Percentiles rank a stretch among this genome's conserved stretches.
These are phyloP conservation scores for Arachis monticola DNA, from an alignment of 331 rosid genomes.

Conservation along the genomic window DNA sequence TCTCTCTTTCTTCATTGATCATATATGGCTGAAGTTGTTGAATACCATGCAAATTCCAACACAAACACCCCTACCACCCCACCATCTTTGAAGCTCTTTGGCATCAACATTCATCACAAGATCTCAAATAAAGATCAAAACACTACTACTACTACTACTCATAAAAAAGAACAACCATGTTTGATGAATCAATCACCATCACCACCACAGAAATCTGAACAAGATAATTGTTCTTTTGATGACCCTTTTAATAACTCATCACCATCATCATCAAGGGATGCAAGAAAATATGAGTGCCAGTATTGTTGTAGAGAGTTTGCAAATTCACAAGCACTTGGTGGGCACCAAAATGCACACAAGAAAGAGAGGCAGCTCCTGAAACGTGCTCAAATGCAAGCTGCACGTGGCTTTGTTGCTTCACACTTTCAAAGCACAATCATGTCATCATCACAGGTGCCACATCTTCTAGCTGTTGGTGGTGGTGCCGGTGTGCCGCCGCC, in stretches of 20 bases:
- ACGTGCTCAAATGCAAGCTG: slow-evolving; percentile 62
- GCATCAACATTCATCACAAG: slow-evolving; percentile 52
- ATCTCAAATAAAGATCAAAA: slow-evolving; percentile 21
- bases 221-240: slow-evolving; percentile 12
- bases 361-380: slow-evolving; percentile 67
- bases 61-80: background rate
- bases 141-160: no score
- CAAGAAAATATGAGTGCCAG: slow-evolving; percentile 64
- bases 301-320: slow-evolving; percentile 65
- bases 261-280: background rate
- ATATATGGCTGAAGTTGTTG: slow-evolving; percentile 39
- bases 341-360: slow-evolving; percentile 82
- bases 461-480: background rate
- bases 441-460: slow-evolving; percentile 26
- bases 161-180: slow-evolving; percentile 9
- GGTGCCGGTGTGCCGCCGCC: background rate
- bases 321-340: slow-evolving; percentile 76
- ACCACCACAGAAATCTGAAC: background rate
- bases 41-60: slow-evolving; percentile 31
- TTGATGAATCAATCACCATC: slow-evolving; percentile 25
- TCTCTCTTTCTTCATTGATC: background rate
- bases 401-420: slow-evolving; percentile 38
- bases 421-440: slow-evolving; percentile 38
- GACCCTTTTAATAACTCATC: slow-evolving; percentile 14
- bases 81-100: slow-evolving; percentile 56